Percentiles rank a stretch among this genome's conserved stretches.
Conservation (phyloP, 108 stramenopile genomes). For the Conticribra guillardii region DNA sequence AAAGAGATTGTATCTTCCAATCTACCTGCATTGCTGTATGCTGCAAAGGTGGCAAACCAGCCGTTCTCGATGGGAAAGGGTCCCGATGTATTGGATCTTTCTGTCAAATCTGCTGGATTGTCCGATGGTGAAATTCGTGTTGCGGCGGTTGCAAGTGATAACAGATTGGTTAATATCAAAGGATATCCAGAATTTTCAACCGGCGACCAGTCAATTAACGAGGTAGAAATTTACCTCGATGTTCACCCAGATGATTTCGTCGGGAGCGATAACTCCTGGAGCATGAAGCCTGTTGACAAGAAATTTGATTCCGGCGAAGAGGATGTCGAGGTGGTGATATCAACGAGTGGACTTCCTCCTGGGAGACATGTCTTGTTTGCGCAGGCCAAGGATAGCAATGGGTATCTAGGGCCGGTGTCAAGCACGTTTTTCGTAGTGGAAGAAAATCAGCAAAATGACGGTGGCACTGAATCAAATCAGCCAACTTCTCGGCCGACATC, state of each 20-base stretch:
- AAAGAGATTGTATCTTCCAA: constrained; percentile 32
- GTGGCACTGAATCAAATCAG: too few relatives aligned
- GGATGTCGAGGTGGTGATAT: neutral
- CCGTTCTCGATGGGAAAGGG: constrained; percentile 50
- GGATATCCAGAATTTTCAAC: constrained; percentile 14
- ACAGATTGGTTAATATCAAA: constrained; percentile 31
- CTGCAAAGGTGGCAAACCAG: constrained; percentile 33
- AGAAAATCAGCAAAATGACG: neutral
- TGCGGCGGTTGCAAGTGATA: constrained; percentile 24
- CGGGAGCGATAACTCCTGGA: neutral
- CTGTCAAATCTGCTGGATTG: neutral
- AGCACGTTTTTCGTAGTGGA: constrained; percentile 20
- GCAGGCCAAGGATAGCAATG: constrained; percentile 52
- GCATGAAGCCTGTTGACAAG: constrained; percentile 6
- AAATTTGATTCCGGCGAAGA: constrained; percentile 5
- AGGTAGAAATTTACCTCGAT: constrained; percentile 22
- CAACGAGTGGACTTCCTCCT: constrained; percentile 8
- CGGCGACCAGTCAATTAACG: constrained; percentile 19
- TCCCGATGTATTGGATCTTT: constrained; percentile 45
- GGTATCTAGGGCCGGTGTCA: constrained; percentile 47
- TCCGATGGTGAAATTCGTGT: constrained; percentile 11
- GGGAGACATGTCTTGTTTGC: constrained; percentile 37
- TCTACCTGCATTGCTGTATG: constrained; percentile 40
- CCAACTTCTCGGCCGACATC: neutral
- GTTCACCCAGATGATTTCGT: constrained; percentile 25